Evolutionary conservation across 345 rosid species (phyloP).

Genomic region (Eucalyptus victrix): DNA sequence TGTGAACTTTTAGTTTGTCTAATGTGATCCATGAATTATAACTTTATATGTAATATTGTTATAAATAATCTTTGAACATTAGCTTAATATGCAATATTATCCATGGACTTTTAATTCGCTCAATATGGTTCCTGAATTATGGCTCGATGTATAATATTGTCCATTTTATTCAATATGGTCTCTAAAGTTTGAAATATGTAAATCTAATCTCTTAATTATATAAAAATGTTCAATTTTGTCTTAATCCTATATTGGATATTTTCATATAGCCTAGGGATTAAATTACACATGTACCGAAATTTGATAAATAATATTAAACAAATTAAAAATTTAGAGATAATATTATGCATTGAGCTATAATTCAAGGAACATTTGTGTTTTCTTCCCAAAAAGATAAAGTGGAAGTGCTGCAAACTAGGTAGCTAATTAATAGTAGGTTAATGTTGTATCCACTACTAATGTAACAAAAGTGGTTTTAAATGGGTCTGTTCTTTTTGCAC

Average conservation of each 20-base stretch:
- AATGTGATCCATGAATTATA: accelerated
- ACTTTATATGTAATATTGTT: accelerated
- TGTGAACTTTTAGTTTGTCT: accelerated
- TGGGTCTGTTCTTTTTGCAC: neutral
- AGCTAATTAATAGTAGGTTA: neutral
- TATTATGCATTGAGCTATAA: too few relatives aligned
- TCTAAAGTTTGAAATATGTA: too few relatives aligned
- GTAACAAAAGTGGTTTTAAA: neutral
- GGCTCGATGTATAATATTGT: accelerated
- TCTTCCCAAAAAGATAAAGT: too few relatives aligned
- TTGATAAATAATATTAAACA: accelerated
- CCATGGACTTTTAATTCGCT: accelerated
- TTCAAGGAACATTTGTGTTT: neutral
- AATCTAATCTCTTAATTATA: neutral
- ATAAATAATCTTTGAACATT: neutral
- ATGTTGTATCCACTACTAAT: neutral
- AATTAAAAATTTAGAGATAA: too few relatives aligned
- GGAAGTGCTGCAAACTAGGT: neutral
- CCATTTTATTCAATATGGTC: accelerated
- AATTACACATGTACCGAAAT: neutral
- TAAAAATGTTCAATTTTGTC: neutral
- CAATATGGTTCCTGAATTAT: accelerated
- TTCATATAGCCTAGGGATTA: too few relatives aligned
- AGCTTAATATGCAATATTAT: accelerated
- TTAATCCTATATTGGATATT: too few relatives aligned